phyloP scores from a whole-genome alignment of 805 yeast species.

The Grigorovia yakushimaensis region DNA sequence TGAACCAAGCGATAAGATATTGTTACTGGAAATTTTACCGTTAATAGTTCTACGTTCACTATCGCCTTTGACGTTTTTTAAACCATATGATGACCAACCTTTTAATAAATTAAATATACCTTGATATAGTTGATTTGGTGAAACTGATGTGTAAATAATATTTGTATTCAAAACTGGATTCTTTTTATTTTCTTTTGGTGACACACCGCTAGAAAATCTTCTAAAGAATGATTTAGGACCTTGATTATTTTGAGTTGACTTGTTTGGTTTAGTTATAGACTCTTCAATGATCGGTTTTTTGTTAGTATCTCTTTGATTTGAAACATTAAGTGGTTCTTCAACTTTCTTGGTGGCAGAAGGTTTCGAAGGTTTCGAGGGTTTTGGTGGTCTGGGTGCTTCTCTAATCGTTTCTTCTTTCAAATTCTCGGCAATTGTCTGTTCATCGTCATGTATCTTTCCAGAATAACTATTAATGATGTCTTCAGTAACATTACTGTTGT shows the following conservation, averaged over 20 bases:
- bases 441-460: not conserved
- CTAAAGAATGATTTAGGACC: conserved; percentile 27
- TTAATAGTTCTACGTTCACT: conserved; percentile 36
- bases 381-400: conserved; percentile 4
- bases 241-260: conserved; percentile 5
- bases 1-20: conserved; percentile 52
- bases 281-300: conserved; percentile 6
- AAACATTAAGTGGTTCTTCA: conserved; percentile 4
- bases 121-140: conserved; percentile 46
- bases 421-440: conserved; percentile 2
- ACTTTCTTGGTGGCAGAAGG: not conserved
- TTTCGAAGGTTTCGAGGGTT: not conserved
- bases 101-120: conserved; percentile 52
- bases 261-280: not conserved
- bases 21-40: conserved; percentile 55
- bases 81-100: conserved; percentile 66
- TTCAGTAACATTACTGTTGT: not conserved
- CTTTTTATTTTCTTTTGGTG: not conserved
- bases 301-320: conserved; percentile 7
- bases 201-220: conserved; percentile 23
- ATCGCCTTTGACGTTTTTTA: conserved; percentile 43
- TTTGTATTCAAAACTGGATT: not conserved
- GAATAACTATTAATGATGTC: not conserved
- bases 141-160: conserved; percentile 24
- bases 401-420: conserved; percentile 3